Evolutionary conservation across 2,329 filamentous ascomycete species (phyloP).

Genomic region (Neopestalotiopsis clavispora): DNA sequence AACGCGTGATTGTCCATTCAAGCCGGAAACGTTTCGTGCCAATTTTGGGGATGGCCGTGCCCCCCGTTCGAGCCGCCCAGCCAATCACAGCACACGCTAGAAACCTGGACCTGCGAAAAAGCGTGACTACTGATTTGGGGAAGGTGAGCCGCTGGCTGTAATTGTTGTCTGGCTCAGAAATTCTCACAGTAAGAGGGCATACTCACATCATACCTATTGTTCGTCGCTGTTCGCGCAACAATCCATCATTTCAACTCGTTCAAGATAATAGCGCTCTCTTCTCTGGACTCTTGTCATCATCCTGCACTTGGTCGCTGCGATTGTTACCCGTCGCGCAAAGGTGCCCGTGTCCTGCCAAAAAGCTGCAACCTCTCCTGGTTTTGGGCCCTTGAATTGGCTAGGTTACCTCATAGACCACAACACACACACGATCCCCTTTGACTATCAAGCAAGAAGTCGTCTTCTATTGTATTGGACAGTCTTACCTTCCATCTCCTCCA

Average conservation of each 20-base stretch:
- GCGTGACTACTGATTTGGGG: constrained; percentile 20
- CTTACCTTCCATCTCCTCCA: not conserved
- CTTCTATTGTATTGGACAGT: not conserved
- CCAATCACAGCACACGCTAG: constrained; percentile 4
- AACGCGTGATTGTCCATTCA: not conserved
- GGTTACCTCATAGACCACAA: constrained; percentile 19
- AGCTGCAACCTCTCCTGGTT: constrained; percentile 10
- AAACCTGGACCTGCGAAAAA: constrained; percentile 15
- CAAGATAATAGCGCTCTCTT: constrained; percentile 3
- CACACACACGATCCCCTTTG: constrained; percentile 13
- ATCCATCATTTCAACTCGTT: constrained; percentile 6
- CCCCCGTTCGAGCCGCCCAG: not conserved
- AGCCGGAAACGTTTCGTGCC: constrained; percentile 9
- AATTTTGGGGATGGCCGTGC: constrained; percentile 11
- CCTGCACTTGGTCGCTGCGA: constrained; percentile 13
- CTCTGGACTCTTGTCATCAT: constrained; percentile 19
- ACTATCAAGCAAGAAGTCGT: not conserved
- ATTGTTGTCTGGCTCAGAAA: constrained; percentile 34
- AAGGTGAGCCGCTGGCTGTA: constrained; percentile 24
- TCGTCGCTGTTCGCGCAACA: constrained; percentile 21
- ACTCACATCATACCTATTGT: constrained; percentile 26
- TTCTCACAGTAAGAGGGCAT: constrained; percentile 33
- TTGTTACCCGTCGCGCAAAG: not conserved
- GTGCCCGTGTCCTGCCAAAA: constrained; percentile 9
- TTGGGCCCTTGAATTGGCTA: constrained; percentile 9